Percentiles rank a stretch among this genome's conserved stretches.
Conservation (phyloP, 441 rosid genomes). For the Eutrema salsugineum region DNA sequence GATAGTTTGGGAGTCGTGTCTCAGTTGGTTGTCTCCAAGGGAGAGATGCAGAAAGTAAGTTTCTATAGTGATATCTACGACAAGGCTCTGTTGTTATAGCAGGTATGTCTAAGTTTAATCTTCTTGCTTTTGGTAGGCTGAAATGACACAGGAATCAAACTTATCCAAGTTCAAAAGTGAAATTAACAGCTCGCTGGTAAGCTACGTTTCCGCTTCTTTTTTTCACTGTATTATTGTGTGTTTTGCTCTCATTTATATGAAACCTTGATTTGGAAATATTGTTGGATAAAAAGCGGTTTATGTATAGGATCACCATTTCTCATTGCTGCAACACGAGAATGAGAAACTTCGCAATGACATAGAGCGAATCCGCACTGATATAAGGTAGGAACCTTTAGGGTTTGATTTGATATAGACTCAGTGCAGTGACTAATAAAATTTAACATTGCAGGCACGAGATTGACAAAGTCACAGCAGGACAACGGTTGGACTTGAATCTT, state of each 20-base stretch:
- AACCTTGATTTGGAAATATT: neutral
- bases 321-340: constrained; percentile 59
- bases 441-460: constrained; percentile 46
- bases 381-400: constrained; percentile 38
- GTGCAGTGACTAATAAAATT: neutral
- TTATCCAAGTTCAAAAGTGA: constrained; percentile 63
- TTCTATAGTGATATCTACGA: neutral
- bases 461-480: constrained; percentile 66
- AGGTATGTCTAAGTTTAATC: neutral
- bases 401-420: neutral
- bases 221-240: too few relatives aligned
- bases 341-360: constrained; percentile 60
- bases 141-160: constrained; percentile 57
- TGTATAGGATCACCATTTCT: constrained; percentile 53
- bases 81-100: neutral
- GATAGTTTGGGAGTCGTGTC: constrained; percentile 62
- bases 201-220: neutral
- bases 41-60: constrained; percentile 61
- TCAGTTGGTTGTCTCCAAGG: constrained; percentile 52
- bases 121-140: constrained; percentile 37
- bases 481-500: constrained; percentile 61
- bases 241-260: too few relatives aligned
- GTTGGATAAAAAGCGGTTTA: neutral
- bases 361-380: constrained; percentile 53
- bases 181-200: constrained; percentile 54